These are phyloP conservation scores for Amylostereum areolatum DNA, from an alignment of 1,284 basidiomycete genomes.

Conservation along the genomic window DNA sequence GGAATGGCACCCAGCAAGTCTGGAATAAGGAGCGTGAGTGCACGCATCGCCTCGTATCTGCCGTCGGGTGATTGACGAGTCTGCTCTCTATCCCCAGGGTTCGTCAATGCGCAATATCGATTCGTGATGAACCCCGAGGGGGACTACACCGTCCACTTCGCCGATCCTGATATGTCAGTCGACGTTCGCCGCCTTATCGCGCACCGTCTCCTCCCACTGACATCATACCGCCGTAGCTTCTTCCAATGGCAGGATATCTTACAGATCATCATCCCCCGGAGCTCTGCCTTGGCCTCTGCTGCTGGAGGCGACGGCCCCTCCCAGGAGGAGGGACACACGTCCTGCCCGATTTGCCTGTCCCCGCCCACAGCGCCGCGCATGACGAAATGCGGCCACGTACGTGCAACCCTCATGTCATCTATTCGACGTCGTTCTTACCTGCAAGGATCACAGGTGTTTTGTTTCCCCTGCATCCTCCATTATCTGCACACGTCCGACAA, in stretches of 20 bases:
- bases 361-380: slow-evolving; percentile 90
- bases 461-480: slow-evolving; percentile 89
- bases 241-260: slow-evolving; percentile 97
- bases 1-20: slow-evolving; percentile 51
- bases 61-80: slow-evolving; percentile 2
- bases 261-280: slow-evolving; percentile 88
- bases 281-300: slow-evolving; percentile 55
- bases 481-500: slow-evolving; percentile 83
- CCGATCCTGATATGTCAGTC: slow-evolving; percentile 83
- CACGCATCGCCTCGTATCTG: slow-evolving; percentile 1
- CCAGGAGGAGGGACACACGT: slow-evolving; percentile 57
- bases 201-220: slow-evolving; percentile 12
- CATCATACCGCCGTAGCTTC: slow-evolving; percentile 44
- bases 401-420: slow-evolving; percentile 28
- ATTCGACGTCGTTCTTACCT: background rate
- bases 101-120: slow-evolving; percentile 90
- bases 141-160: slow-evolving; percentile 92
- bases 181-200: slow-evolving; percentile 24
- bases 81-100: slow-evolving; percentile 43
- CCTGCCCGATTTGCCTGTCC: slow-evolving; percentile 94
- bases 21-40: slow-evolving; percentile 86
- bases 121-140: slow-evolving; percentile 91
- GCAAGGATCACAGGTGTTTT: slow-evolving; percentile 58
- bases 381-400: slow-evolving; percentile 95
- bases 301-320: slow-evolving; percentile 31